A percentile compares a stretch with the other conserved stretches of the same genome.
phyloP scores from a whole-genome alignment of 768 basidiomycete genomes.

The Pholiota conissans region DNA sequence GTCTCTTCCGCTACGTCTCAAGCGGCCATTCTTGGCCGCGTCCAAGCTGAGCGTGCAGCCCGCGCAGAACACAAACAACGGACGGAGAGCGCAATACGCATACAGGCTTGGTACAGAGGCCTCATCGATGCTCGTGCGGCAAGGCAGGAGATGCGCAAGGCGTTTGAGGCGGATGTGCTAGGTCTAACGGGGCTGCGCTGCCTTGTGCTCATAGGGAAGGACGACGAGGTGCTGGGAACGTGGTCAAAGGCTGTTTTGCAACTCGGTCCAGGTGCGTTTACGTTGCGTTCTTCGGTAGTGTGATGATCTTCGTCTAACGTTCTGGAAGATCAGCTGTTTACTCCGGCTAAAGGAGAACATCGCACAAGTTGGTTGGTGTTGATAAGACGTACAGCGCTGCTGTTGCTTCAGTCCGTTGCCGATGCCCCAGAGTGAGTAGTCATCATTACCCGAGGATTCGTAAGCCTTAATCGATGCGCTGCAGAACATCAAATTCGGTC shows the following conservation, averaged over 20 bases:
- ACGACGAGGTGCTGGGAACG: conserved; percentile 42
- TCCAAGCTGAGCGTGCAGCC: conserved; percentile 43
- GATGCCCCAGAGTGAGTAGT: conserved; percentile 46
- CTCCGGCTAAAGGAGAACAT: conserved; percentile 36
- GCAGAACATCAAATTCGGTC: conserved; percentile 47
- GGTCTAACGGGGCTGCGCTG: conserved; percentile 61
- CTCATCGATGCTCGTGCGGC: conserved; percentile 37
- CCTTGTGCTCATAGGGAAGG: conserved; percentile 60
- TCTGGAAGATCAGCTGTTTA: conserved; percentile 38
- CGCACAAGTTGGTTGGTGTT: conserved; percentile 60
- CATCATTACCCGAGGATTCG: not conserved
- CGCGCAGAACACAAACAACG: conserved; percentile 54
- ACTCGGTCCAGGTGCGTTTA: conserved; percentile 32
- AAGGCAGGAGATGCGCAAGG: conserved; percentile 42
- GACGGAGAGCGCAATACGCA: conserved; percentile 55
- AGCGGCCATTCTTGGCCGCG: conserved; percentile 55
- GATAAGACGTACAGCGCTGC: conserved; percentile 44
- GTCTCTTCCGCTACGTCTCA: conserved; percentile 48
- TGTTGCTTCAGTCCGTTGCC: conserved; percentile 56
- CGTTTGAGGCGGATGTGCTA: conserved; percentile 53
- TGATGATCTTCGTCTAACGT: not conserved
- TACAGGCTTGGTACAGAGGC: conserved; percentile 77
- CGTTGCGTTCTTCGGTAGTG: not conserved
- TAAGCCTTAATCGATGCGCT: not conserved
- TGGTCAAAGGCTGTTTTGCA: conserved; percentile 44